phyloP scores from a whole-genome alignment of 257 asterid genomes.

The Forsythia suspensa region DNA sequence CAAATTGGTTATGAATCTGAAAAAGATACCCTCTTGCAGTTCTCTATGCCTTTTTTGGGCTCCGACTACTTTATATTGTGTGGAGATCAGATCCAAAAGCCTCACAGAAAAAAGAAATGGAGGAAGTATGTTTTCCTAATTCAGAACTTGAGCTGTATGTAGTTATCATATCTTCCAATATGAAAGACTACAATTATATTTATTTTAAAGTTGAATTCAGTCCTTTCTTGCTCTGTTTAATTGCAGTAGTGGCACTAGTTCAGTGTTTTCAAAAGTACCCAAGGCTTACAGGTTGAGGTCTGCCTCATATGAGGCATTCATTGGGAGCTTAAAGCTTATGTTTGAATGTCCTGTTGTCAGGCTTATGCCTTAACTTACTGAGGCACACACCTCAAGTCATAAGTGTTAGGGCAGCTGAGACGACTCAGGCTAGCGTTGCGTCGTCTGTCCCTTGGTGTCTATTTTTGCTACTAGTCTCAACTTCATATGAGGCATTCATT shows the following conservation, averaged over 20 bases:
- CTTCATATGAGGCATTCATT: not conserved
- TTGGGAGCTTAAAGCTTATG: not conserved
- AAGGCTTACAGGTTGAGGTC: not conserved
- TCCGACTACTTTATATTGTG: conserved; percentile 88
- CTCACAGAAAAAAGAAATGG: conserved; percentile 91
- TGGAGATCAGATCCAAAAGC: conserved; percentile 90
- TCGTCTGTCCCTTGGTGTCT: not conserved
- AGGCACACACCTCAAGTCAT: not conserved
- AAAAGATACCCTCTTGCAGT: conserved; percentile 52
- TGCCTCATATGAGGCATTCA: not conserved
- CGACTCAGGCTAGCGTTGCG: not conserved
- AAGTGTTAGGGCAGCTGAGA: not conserved
- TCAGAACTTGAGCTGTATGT: not conserved
- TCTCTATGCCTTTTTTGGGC: conserved; percentile 86
- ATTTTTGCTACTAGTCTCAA: not conserved
- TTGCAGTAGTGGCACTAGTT: not conserved
- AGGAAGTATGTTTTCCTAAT: conserved; percentile 60
- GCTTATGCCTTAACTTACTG: not conserved
- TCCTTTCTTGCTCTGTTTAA: not conserved
- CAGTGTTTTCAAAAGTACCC: not conserved
- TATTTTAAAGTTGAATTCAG: not conserved
- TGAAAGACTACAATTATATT: not conserved
- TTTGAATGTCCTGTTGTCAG: not conserved
- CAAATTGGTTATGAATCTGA: conserved; percentile 24
- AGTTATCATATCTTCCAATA: not conserved